These are phyloP conservation scores for Pulveroboletus sp. DNA, from an alignment of 768 basidiomycete species.

Conservation along the genomic window DNA sequence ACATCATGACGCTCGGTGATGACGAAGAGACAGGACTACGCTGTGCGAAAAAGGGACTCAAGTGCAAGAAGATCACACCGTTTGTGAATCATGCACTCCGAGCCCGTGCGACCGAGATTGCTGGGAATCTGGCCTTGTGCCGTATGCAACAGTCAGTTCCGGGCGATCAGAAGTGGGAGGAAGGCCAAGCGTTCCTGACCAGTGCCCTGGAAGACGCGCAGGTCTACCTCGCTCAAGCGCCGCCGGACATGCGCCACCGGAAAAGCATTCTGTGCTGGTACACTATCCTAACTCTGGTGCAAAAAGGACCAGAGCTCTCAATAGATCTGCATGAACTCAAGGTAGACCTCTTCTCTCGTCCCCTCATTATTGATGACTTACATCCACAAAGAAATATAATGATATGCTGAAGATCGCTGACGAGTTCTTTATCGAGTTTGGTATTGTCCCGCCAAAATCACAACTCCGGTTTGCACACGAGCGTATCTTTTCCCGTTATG, in stretches of 20 bases:
- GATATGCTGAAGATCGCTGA: constrained; percentile 48
- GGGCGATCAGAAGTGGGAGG: constrained; percentile 47
- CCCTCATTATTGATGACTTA: background rate
- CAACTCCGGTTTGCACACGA: constrained; percentile 50
- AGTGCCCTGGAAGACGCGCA: constrained; percentile 61
- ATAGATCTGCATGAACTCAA: constrained; percentile 47
- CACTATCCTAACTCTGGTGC: constrained; percentile 48
- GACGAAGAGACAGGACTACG: constrained; percentile 50
- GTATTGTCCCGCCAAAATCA: constrained; percentile 45
- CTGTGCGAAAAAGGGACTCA: constrained; percentile 62
- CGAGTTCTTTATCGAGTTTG: constrained; percentile 46
- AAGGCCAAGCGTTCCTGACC: constrained; percentile 59
- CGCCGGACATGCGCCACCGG: constrained; percentile 61
- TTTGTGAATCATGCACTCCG: constrained; percentile 58
- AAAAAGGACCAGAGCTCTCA: constrained; percentile 48
- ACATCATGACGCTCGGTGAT: constrained; percentile 51
- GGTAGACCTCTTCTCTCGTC: constrained; percentile 29
- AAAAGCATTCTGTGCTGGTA: constrained; percentile 58
- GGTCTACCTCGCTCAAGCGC: constrained; percentile 49
- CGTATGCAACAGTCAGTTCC: constrained; percentile 40
- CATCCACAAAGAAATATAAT: constrained; percentile 30
- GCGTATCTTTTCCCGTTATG: constrained; percentile 45
- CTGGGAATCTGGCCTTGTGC: constrained; percentile 50
- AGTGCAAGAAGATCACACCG: constrained; percentile 50
- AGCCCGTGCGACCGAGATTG: constrained; percentile 59